phyloP scores from a whole-genome alignment of 2,329 filamentous ascomycete species.

The Fusarium cyanostomum region DNA sequence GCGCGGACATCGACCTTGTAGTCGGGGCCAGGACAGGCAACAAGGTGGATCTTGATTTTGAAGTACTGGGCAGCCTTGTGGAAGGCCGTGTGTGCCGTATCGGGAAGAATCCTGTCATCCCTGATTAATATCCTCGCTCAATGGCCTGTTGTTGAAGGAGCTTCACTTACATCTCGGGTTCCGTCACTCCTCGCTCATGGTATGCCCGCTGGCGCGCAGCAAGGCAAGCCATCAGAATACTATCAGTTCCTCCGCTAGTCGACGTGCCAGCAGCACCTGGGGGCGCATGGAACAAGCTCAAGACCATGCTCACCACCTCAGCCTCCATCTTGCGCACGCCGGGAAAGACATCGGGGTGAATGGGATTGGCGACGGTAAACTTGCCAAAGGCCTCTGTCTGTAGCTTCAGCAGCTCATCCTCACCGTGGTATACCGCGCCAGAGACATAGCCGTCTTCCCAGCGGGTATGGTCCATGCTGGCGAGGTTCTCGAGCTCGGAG shows the following conservation, averaged over 20 bases:
- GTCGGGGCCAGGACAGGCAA: slow-evolving; percentile 82
- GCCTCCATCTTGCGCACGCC: slow-evolving; percentile 99
- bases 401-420: slow-evolving; percentile 79
- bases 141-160: background rate
- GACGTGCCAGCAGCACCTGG: slow-evolving; percentile 86
- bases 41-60: slow-evolving; percentile 92
- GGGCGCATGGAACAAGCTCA: slow-evolving; percentile 89
- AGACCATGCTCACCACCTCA: slow-evolving; percentile 94
- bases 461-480: slow-evolving; percentile 88
- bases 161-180: slow-evolving; percentile 85
- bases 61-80: slow-evolving; percentile 96
- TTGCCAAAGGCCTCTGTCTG: slow-evolving; percentile 93
- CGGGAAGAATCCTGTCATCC: slow-evolving; percentile 79
- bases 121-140: slow-evolving; percentile 20
- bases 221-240: slow-evolving; percentile 94
- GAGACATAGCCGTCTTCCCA: slow-evolving; percentile 98
- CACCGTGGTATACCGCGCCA: slow-evolving; percentile 96
- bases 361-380: slow-evolving; percentile 95
- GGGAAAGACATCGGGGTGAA: slow-evolving; percentile 98
- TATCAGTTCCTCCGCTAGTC: slow-evolving; percentile 94
- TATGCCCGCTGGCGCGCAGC: slow-evolving; percentile 90
- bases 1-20: slow-evolving; percentile 85
- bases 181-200: slow-evolving; percentile 83
- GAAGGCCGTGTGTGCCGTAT: slow-evolving; percentile 96
- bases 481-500: slow-evolving; percentile 80